Conservation (phyloP, 495 filamentous ascomycete genomes). For the Paragyromitra xinjiangensis region DNA sequence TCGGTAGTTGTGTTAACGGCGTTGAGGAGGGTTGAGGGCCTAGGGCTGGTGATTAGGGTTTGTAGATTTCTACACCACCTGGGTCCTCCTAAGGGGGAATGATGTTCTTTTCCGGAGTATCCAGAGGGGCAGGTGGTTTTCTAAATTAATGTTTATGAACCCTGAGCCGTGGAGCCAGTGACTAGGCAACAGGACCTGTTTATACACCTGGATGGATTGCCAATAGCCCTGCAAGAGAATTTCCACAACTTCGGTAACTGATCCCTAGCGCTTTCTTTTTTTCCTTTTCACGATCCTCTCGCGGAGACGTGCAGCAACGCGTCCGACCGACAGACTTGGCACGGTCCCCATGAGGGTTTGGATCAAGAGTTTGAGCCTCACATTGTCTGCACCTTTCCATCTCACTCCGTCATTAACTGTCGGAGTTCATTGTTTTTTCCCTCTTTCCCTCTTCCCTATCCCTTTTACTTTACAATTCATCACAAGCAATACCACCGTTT, state of each 20-base stretch:
- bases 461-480: background rate
- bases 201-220: background rate
- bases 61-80: background rate
- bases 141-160: background rate
- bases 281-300: constrained; percentile 12
- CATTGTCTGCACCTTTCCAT: constrained; percentile 2
- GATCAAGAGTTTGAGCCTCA: constrained; percentile 28
- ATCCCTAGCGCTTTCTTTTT: constrained; percentile 4
- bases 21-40: constrained; percentile 22
- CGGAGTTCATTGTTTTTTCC: background rate
- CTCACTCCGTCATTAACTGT: constrained; percentile 20
- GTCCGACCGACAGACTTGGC: constrained; percentile 36
- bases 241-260: background rate
- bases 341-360: background rate
- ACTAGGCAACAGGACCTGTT: background rate
- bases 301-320: constrained; percentile 32
- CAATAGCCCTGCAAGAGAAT: background rate
- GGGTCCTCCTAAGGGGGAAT: background rate
- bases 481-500: background rate
- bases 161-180: too few relatives aligned
- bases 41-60: constrained; percentile 30
- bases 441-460: background rate
- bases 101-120: background rate
- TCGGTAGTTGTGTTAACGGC: background rate
- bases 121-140: background rate